Conservation (phyloP, 768 basidiomycete species). For the Boletus pseudo-olivaceus region DNA sequence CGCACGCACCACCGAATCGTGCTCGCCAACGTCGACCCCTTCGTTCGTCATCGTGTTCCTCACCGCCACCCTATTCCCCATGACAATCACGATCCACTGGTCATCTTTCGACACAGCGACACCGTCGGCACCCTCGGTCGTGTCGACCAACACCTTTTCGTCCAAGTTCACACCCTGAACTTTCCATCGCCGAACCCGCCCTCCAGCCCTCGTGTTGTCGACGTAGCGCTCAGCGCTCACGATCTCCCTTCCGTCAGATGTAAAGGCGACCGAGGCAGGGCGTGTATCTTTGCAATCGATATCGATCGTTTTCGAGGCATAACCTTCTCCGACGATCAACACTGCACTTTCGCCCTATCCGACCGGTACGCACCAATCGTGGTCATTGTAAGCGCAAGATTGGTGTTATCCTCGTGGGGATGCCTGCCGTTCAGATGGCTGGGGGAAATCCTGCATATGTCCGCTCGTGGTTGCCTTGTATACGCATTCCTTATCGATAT, state of each 20-base stretch:
- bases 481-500: neutral
- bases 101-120: slow-evolving; percentile 8
- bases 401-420: neutral
- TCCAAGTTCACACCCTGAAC: neutral
- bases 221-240: slow-evolving; percentile 1
- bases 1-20: neutral
- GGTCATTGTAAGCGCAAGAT: neutral
- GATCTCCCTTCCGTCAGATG: slow-evolving; percentile 1
- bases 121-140: neutral
- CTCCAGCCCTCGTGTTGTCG: neutral
- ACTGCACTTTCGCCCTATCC: neutral
- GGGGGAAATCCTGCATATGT: neutral
- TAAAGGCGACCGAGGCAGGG: slow-evolving; percentile 7
- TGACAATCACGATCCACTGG: slow-evolving; percentile 5
- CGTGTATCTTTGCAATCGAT: slow-evolving; percentile 1
- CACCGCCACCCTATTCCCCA: neutral
- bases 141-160: neutral
- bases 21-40: neutral
- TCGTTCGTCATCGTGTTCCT: slow-evolving; percentile 4
- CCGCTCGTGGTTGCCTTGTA: neutral
- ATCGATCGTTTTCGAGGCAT: neutral
- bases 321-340: neutral
- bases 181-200: slow-evolving; percentile 1
- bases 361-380: neutral
- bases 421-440: neutral